Evolutionary conservation across 2,329 filamentous ascomycete species (phyloP), one percentile per base, ranked within the genome.

Genomic region (Penicillium sclerotigenum): DNA sequence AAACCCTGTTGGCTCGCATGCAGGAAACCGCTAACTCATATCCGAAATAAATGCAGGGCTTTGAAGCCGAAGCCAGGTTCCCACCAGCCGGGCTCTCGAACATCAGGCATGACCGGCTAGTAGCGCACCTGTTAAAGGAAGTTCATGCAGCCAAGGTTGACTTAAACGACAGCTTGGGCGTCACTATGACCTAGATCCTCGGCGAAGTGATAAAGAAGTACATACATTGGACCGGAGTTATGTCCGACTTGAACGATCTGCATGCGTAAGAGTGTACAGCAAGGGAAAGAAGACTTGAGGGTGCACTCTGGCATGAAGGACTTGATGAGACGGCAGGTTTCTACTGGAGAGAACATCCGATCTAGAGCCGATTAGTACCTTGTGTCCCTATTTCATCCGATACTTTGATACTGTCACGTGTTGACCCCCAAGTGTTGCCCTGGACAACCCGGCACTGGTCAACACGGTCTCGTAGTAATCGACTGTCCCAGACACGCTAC

Each of bases 1-100:
- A 54, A 41, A 57, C 55, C 13, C 33, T 57, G 9, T 54, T 46
- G 4, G 16, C 41, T 14, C 55, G 55, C 14, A 54, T 57, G 10
- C 45, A 14, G 46, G 51, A 54, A 33, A 54, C 33, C 14, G 16
- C n/a, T 10, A 28, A 11, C 29, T 22, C 29, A 14, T 16, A 47
- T 24, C 29, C 43, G 11, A 26, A 33, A n/a, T 22, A 18, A 9
- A n/a, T 33, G 24, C 18, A 20, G 9, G n/a, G n/a, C 8, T 22
- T 37, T 22, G 40, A 6, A 28, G 40, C 31, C 20, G 41, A 36
- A 28, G 18, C 18, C 10, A 8, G 16, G 28, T 22, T 10, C 28
- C 47, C 10, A n/a, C 26, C 24, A 5, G 4, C 14, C 26, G 31
- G 13, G 22, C 24, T 52, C n/a, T 24, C 49, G 14, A 41, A 5